A percentile compares a stretch with the other conserved stretches of the same genome.
phyloP scores from a whole-genome alignment of 352 stramenopile species.

The Hyaloperonospora arabidopsidis region DNA sequence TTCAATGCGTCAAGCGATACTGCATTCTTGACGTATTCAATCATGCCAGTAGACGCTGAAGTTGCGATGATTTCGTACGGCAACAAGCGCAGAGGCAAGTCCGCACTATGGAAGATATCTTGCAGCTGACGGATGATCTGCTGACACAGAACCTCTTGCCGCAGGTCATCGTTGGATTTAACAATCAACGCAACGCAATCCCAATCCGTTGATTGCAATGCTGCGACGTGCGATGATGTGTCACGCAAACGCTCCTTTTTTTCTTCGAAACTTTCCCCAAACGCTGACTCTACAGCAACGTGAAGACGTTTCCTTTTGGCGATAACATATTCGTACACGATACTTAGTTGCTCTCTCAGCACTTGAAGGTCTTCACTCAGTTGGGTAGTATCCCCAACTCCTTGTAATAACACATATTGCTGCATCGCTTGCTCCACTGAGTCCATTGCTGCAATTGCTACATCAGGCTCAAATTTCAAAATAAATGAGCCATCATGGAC shows the following conservation, averaged over 20 bases:
- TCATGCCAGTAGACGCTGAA: slow-evolving; percentile 90
- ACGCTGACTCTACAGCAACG: slow-evolving; percentile 62
- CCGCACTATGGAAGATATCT: slow-evolving; percentile 92
- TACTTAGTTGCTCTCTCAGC: slow-evolving; percentile 60
- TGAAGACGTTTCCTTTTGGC: slow-evolving; percentile 59
- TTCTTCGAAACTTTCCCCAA: slow-evolving; percentile 80
- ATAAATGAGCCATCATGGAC: slow-evolving; percentile 35
- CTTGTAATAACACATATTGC: slow-evolving; percentile 42
- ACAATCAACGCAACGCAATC: slow-evolving; percentile 91
- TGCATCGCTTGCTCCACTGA: slow-evolving; percentile 52
- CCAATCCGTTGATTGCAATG: slow-evolving; percentile 35
- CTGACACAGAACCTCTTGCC: slow-evolving; percentile 96
- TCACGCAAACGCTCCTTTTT: slow-evolving; percentile 59
- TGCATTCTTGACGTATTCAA: slow-evolving; percentile 95
- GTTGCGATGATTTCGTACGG: slow-evolving; percentile 96
- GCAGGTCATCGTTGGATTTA: slow-evolving; percentile 97
- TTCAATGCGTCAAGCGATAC: slow-evolving; percentile 96
- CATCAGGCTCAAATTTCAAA: slow-evolving; percentile 54
- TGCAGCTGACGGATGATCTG: slow-evolving; percentile 94
- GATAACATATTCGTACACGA: slow-evolving; percentile 58
- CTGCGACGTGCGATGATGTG: slow-evolving; percentile 37
- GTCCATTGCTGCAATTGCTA: slow-evolving; percentile 43
- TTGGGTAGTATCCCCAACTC: slow-evolving; percentile 24
- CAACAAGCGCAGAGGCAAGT: slow-evolving; percentile 91
- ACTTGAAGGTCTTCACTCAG: slow-evolving; percentile 43